Evolutionary conservation across 75 land plant species (phyloP).

Genomic region (Chamaecyparis obtusa): DNA sequence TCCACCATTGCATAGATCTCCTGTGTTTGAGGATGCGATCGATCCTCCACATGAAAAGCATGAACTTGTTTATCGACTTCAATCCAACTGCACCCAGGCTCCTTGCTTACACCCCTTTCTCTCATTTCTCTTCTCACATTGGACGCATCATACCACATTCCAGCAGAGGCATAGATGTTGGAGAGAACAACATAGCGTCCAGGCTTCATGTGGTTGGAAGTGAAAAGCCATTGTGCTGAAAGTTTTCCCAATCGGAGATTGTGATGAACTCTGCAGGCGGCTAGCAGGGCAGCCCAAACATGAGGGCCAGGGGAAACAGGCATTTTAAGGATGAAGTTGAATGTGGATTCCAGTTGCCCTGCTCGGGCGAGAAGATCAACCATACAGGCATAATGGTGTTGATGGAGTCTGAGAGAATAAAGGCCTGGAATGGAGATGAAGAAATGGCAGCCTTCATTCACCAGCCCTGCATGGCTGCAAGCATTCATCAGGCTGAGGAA

Average conservation of each 20-base stretch:
- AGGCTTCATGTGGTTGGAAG: background rate
- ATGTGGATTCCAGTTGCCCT: constrained; percentile 7
- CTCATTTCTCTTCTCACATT: background rate
- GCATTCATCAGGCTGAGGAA: background rate
- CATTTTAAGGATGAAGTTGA: background rate
- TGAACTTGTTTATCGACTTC: background rate
- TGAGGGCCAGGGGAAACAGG: background rate
- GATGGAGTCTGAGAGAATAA: background rate
- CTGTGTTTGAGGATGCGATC: background rate
- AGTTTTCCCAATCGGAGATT: no score
- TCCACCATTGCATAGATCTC: background rate
- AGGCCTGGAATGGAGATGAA: background rate
- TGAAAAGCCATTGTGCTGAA: background rate
- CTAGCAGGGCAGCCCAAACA: background rate
- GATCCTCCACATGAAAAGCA: background rate
- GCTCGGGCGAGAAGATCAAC: constrained; percentile 14
- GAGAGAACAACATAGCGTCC: background rate
- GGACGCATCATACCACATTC: background rate
- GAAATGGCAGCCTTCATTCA: background rate
- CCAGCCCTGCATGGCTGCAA: background rate
- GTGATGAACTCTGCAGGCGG: background rate
- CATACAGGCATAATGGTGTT: constrained; percentile 14
- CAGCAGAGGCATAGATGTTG: background rate
- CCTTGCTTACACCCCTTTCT: background rate
- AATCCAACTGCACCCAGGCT: background rate